phyloP scores from a whole-genome alignment of 352 stramenopile genomes.

The Phytophthora colocasiae region DNA sequence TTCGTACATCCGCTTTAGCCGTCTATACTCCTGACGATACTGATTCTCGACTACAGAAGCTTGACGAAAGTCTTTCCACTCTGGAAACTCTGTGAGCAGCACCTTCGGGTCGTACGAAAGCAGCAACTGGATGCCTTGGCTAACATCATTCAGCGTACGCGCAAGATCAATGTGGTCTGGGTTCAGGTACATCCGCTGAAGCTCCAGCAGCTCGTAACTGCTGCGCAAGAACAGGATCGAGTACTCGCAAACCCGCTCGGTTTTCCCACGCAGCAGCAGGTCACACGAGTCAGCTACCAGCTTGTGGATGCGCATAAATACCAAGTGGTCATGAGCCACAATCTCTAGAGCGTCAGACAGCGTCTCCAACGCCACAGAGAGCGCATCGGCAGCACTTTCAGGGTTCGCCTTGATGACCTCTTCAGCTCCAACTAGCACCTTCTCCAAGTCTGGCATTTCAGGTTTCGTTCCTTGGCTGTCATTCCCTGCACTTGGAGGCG shows the following conservation, averaged over 20 bases:
- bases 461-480: slow-evolving; percentile 27
- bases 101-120: slow-evolving; percentile 87
- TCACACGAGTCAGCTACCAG: slow-evolving; percentile 93
- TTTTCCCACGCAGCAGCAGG: slow-evolving; percentile 70
- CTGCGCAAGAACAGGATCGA: slow-evolving; percentile 89
- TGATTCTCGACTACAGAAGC: slow-evolving; percentile 91
- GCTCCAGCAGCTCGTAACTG: slow-evolving; percentile 87
- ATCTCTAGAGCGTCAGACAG: slow-evolving; percentile 86
- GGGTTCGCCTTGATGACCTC: slow-evolving; percentile 62
- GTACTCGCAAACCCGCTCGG: slow-evolving; percentile 79
- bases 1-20: slow-evolving; percentile 93
- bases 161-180: slow-evolving; percentile 93
- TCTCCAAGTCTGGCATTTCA: slow-evolving; percentile 71
- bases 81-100: slow-evolving; percentile 86
- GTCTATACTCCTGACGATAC: slow-evolving; percentile 90
- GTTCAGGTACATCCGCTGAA: slow-evolving; percentile 87
- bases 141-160: slow-evolving; percentile 92
- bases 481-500: slow-evolving; percentile 28
- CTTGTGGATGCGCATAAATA: slow-evolving; percentile 92
- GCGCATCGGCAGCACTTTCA: slow-evolving; percentile 53
- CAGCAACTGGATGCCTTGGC: slow-evolving; percentile 91
- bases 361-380: slow-evolving; percentile 78
- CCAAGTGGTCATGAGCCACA: slow-evolving; percentile 84
- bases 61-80: slow-evolving; percentile 88
- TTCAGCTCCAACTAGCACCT: slow-evolving; percentile 62